These are phyloP conservation scores for Exophiala phaeomuriformis DNA, from an alignment of 2,329 filamentous ascomycete species.

Conservation along the genomic window DNA sequence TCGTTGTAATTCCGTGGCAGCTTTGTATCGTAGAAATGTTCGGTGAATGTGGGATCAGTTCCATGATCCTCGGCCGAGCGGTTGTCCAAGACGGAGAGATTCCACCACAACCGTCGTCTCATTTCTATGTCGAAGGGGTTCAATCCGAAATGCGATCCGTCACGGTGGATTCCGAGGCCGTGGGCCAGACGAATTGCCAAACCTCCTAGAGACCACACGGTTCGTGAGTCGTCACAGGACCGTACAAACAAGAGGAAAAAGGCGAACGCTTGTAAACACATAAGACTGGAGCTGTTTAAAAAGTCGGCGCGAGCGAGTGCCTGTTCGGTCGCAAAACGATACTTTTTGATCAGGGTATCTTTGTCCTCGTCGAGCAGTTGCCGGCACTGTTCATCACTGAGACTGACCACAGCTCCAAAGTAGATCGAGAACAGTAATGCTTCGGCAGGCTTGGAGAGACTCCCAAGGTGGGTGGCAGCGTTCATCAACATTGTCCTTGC, in stretches of 20 bases:
- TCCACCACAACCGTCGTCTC: slow-evolving; percentile 36
- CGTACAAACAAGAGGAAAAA: slow-evolving; percentile 53
- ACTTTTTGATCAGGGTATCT: slow-evolving; percentile 44
- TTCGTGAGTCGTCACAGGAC: slow-evolving; percentile 39
- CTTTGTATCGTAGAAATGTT: slow-evolving; percentile 54
- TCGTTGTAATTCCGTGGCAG: slow-evolving; percentile 46
- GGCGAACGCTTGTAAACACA: slow-evolving; percentile 56
- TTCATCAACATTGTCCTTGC: slow-evolving; percentile 46
- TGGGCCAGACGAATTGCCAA: slow-evolving; percentile 38
- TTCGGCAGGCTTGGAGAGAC: slow-evolving; percentile 47
- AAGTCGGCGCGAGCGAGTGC: slow-evolving; percentile 57
- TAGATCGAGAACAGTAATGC: slow-evolving; percentile 55
- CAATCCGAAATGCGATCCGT: slow-evolving; percentile 43
- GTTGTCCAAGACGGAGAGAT: slow-evolving; percentile 47
- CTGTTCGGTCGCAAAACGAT: slow-evolving; percentile 58
- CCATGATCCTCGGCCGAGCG: slow-evolving; percentile 58
- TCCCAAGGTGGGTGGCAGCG: slow-evolving; percentile 44
- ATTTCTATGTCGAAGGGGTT: slow-evolving; percentile 47
- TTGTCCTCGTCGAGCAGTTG: slow-evolving; percentile 51
- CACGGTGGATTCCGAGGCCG: slow-evolving; percentile 36
- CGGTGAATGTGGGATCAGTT: slow-evolving; percentile 53
- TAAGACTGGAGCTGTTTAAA: slow-evolving; percentile 54
- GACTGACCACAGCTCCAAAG: slow-evolving; percentile 50
- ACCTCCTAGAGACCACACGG: slow-evolving; percentile 40
- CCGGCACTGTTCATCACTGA: slow-evolving; percentile 38